Evolutionary conservation across 2,329 filamentous ascomycete genomes (phyloP).

Genomic region (Fonsecaea multimorphosa): DNA sequence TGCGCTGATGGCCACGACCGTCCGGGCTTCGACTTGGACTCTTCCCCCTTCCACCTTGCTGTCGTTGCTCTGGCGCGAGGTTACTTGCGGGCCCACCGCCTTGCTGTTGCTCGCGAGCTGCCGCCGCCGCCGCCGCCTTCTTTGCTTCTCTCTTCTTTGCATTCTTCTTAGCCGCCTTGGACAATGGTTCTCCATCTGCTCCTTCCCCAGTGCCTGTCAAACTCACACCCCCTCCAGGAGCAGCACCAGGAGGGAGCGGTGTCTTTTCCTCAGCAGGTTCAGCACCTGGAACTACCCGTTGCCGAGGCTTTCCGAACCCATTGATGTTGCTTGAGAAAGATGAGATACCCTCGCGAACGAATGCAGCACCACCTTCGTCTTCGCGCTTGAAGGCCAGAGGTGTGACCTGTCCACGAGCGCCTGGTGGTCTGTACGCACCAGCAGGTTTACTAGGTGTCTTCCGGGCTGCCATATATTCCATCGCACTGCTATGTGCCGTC

Average conservation of each 20-base stretch:
- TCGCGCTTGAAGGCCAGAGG: conserved; percentile 96
- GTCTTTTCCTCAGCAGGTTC: conserved; percentile 67
- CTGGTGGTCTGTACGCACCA: conserved; percentile 94
- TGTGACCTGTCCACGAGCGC: conserved; percentile 84
- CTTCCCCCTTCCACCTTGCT: conserved; percentile 36
- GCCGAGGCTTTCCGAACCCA: conserved; percentile 76
- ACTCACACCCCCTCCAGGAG: conserved; percentile 69
- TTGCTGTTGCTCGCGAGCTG: conserved; percentile 59
- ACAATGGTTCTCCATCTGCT: conserved; percentile 71
- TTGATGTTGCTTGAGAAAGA: conserved; percentile 69
- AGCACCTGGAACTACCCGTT: conserved; percentile 84
- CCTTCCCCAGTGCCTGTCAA: conserved; percentile 68
- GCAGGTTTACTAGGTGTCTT: conserved; percentile 97
- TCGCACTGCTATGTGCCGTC: conserved; percentile 79
- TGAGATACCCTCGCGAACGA: conserved; percentile 77
- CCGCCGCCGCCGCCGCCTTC: conserved; percentile 83
- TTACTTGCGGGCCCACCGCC: conserved; percentile 14
- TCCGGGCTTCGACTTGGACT: conserved; percentile 52
- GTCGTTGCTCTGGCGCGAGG: conserved; percentile 32
- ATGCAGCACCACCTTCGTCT: conserved; percentile 91
- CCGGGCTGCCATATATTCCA: conserved; percentile 79
- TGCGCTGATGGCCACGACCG: conserved; percentile 60
- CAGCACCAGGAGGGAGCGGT: conserved; percentile 70
- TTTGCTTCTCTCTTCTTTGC: conserved; percentile 98
- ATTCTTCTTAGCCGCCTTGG: conserved; percentile 88